Conservation (phyloP, 768 basidiomycete species). For the Chalciporus chontae region DNA sequence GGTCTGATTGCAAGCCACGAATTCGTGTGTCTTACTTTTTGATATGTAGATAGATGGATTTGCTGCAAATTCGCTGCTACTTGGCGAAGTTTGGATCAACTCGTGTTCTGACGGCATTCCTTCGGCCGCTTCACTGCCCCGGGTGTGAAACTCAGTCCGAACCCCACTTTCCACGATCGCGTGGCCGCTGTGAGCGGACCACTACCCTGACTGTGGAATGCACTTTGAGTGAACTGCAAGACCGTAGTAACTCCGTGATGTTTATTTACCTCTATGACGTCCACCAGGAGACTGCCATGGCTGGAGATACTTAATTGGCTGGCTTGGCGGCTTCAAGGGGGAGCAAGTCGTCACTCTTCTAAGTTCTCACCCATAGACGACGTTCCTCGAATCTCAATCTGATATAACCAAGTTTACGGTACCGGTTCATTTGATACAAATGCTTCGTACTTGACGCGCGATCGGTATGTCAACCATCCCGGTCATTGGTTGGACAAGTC, state of each 20-base stretch:
- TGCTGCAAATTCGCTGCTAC: too few relatives aligned
- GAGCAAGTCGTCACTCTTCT: constrained; percentile 5
- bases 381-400: constrained; percentile 1
- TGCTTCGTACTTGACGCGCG: not conserved
- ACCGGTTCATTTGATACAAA: constrained; percentile 2
- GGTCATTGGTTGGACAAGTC: constrained; percentile 10
- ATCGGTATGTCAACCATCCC: not conserved
- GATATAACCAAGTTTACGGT: constrained; percentile 5
- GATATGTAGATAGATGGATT: constrained; percentile 1
- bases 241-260: not conserved
- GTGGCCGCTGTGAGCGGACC: not conserved
- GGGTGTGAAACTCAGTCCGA: not conserved
- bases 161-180: not conserved
- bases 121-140: constrained; percentile 1
- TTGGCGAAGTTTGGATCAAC: not conserved
- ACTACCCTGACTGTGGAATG: not conserved
- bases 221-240: not conserved
- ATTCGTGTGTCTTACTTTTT: not conserved
- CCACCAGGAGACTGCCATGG: not conserved
- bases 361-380: constrained; percentile 2
- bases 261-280: not conserved
- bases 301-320: not conserved
- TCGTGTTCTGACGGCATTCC: constrained; percentile 1
- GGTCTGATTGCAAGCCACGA: constrained; percentile 9
- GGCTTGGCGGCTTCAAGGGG: not conserved